Evolutionary conservation across 495 filamentous ascomycete species (phyloP).

Genomic region (Penicillium crystallinum): DNA sequence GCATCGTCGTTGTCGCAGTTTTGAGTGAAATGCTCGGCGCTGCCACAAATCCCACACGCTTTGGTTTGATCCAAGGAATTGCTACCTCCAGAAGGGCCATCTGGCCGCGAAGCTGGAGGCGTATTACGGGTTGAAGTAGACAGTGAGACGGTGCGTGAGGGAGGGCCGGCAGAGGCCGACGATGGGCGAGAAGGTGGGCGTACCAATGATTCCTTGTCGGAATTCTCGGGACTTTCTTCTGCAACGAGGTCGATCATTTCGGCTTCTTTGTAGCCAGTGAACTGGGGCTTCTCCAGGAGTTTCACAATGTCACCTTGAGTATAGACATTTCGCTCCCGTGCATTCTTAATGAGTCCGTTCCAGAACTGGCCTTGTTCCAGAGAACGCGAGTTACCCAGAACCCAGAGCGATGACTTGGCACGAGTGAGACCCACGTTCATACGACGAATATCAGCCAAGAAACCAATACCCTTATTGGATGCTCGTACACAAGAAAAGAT

Average conservation of each 20-base stretch:
- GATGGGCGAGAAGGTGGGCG: constrained; percentile 24
- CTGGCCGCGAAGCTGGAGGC: constrained; percentile 20
- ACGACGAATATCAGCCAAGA: constrained; percentile 94
- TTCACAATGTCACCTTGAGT: constrained; percentile 61
- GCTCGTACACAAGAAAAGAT: constrained; percentile 98
- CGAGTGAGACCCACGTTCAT: constrained; percentile 99
- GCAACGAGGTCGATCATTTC: constrained; percentile 43
- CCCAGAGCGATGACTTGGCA: constrained; percentile 92
- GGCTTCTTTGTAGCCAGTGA: constrained; percentile 41
- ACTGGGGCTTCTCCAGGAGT: constrained; percentile 47
- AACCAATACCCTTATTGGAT: constrained; percentile 89
- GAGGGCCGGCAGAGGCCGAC: constrained; percentile 19
- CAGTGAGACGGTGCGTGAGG: constrained; percentile 22
- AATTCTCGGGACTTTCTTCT: neutral
- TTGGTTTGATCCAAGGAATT: constrained; percentile 40
- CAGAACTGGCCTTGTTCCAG: constrained; percentile 86
- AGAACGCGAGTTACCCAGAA: constrained; percentile 84
- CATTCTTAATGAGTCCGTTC: constrained; percentile 76
- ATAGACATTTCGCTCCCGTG: constrained; percentile 67
- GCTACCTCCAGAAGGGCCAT: constrained; percentile 42
- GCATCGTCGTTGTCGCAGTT: constrained; percentile 46
- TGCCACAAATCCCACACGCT: constrained; percentile 46
- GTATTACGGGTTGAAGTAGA: constrained; percentile 25
- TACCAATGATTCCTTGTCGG: constrained; percentile 12
- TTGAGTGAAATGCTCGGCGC: constrained; percentile 41